Conservation (phyloP, 2,329 filamentous ascomycete genomes). For the Colletotrichum truncatum region DNA sequence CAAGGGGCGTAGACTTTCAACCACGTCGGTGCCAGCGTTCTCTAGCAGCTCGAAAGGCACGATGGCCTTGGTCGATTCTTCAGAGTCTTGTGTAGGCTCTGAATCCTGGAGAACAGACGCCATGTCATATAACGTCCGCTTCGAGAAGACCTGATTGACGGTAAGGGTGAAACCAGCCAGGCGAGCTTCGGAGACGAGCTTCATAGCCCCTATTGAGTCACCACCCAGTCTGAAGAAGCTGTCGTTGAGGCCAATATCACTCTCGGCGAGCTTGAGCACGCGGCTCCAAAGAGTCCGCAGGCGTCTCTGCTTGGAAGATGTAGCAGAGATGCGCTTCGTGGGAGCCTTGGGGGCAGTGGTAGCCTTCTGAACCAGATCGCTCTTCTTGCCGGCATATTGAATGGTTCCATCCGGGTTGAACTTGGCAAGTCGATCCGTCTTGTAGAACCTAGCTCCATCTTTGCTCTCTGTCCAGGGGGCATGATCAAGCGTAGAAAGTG, state of each 20-base stretch:
- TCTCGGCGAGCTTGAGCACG: constrained; percentile 52
- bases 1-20: constrained; percentile 53
- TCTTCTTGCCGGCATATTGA: constrained; percentile 38
- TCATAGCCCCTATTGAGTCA: constrained; percentile 70
- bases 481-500: constrained; percentile 35
- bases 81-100: constrained; percentile 26
- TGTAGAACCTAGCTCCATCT: constrained; percentile 43
- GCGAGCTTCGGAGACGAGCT: constrained; percentile 64
- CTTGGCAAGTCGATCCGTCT: constrained; percentile 50
- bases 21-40: constrained; percentile 51
- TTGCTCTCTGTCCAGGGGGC: constrained; percentile 40
- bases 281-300: constrained; percentile 59
- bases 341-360: constrained; percentile 16
- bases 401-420: constrained; percentile 44
- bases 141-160: constrained; percentile 65
- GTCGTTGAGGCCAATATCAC: constrained; percentile 61
- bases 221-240: constrained; percentile 70
- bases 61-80: constrained; percentile 35
- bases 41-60: constrained; percentile 62
- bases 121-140: constrained; percentile 59
- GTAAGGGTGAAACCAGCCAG: constrained; percentile 57
- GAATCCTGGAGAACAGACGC: constrained; percentile 57
- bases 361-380: constrained; percentile 17
- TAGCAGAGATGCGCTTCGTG: constrained; percentile 46
- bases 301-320: constrained; percentile 51